Base-by-base conservation (phyloP, 805 yeast species). In the Millerozyma acaciae region DNA sequence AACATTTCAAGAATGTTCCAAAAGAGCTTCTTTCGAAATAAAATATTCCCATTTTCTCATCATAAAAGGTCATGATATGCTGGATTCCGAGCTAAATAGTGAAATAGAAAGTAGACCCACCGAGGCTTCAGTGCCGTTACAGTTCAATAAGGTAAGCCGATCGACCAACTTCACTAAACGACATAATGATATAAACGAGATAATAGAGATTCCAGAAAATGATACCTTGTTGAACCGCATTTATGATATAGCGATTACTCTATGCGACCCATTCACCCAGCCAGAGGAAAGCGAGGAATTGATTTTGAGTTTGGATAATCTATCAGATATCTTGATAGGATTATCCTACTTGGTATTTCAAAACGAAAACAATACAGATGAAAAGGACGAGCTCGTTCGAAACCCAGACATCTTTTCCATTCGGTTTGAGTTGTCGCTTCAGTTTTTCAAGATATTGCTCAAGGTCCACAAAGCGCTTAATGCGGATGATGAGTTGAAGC, bases 231-330 rank as follows among this genome's bases (percentile, higher is more conserved):
- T 45, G 16, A 25, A 34, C n/a, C 45, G 39, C 17, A 40, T 47
- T 8, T 55, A 50, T 35, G 26, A 32, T n/a, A 45, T 48, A 1
- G 39, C 44, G 5, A 40, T 46, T 12, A 47, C 57, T n/a, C 37
- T 55, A 5, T 53, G 70, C 34, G 89, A 83, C 50, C 86, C 88
- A 2, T 62, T 70, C 44, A 78, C 88, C 1, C 86, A 80, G 44
- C 88, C 93, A 0, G 68, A 71, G 17, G 84, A 80, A 25, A 68
- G 67, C 16, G 82, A 76, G 35, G 53, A 59, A 8, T 57, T 64
- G 34, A 59, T 78, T 2, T 59, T 79, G 12, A 79, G 86, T 7
- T 51, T 80, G 5, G 78, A 77, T 39, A 50, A 69, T n/a, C 47
- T 79, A 8, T 68, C 80, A 13, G 75, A 75, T 39, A 42, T 77